Percentiles rank a stretch among this genome's conserved stretches.
Conservation (phyloP, 2,329 filamentous ascomycete species). For the Chaetomium olivaceum region DNA sequence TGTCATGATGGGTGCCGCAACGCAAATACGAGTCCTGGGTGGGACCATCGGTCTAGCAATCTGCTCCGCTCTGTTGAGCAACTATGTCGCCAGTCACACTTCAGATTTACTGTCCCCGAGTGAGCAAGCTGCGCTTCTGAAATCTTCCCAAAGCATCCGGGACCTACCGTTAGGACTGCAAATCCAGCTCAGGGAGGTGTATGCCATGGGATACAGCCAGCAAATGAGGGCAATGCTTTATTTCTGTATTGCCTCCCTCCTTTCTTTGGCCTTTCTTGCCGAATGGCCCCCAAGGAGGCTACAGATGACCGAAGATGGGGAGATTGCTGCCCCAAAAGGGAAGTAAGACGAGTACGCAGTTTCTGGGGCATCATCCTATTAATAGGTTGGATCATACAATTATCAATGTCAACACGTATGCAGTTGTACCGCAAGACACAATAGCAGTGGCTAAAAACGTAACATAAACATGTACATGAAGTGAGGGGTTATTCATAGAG, state of each 20-base stretch:
- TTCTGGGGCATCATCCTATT: no score
- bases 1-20: constrained; percentile 41
- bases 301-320: constrained; percentile 16
- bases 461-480: no score
- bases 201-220: constrained; percentile 21
- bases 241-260: constrained; percentile 32
- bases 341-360: background rate
- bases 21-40: constrained; percentile 43
- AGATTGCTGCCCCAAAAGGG: constrained; percentile 8
- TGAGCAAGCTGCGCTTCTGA: constrained; percentile 6
- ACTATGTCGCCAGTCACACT: constrained; percentile 10
- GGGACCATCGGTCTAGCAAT: constrained; percentile 42
- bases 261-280: constrained; percentile 28
- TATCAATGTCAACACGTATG: no score
- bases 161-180: constrained; percentile 27
- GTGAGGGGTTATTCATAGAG: no score
- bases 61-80: constrained; percentile 33
- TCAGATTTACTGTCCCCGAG: constrained; percentile 3
- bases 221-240: constrained; percentile 34
- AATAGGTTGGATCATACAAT: no score
- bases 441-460: no score
- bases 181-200: constrained; percentile 12
- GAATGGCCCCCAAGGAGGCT: constrained; percentile 31
- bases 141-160: constrained; percentile 19
- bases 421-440: no score